Percentiles rank a stretch among this genome's conserved stretches.
These are phyloP conservation scores for Eucalyptus marginata DNA, from an alignment of 345 rosid genomes.

Conservation along the genomic window DNA sequence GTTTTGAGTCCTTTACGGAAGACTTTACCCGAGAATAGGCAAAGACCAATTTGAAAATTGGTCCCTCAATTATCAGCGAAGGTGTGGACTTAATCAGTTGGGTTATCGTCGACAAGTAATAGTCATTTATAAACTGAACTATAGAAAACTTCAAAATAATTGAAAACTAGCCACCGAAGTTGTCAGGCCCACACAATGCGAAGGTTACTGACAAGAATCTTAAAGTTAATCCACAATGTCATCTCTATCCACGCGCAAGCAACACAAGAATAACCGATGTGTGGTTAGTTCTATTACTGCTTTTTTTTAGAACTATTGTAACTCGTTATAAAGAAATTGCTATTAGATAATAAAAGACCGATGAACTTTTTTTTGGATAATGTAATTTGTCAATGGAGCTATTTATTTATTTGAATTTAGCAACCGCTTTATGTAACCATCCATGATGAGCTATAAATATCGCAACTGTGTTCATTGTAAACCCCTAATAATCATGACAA, in stretches of 20 bases:
- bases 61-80: background rate
- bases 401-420: background rate
- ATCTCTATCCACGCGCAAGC: background rate
- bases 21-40: background rate
- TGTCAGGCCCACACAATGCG: rapidly evolving
- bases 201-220: background rate
- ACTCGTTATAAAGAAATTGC: background rate
- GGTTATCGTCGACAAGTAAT: background rate
- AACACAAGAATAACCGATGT: background rate
- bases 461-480: background rate
- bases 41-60: background rate
- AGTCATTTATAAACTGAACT: background rate
- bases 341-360: background rate
- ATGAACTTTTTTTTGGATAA: background rate
- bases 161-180: background rate
- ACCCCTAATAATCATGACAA: background rate
- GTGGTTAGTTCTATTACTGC: background rate
- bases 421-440: background rate
- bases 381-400: background rate
- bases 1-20: background rate
- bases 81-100: background rate
- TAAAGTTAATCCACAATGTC: background rate
- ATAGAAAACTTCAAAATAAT: background rate
- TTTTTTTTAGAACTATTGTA: background rate
- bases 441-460: background rate